phyloP scores from a whole-genome alignment of 805 yeast species.

The Kregervanrija pseudodelftensis region DNA sequence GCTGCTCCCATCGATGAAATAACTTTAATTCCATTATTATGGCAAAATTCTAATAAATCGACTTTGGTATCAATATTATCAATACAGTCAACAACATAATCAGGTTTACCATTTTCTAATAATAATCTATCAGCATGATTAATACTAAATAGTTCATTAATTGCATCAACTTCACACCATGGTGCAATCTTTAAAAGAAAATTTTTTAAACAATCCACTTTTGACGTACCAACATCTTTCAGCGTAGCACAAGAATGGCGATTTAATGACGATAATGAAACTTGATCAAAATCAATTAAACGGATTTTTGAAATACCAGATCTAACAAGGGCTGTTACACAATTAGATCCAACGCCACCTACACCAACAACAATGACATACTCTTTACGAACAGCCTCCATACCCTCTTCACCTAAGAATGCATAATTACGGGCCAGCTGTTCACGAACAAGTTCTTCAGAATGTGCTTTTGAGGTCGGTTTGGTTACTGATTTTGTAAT shows the following conservation, averaged over 20 bases:
- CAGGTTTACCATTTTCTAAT: slow-evolving; percentile 46
- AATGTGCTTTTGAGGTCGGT: slow-evolving; percentile 21
- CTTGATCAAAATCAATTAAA: slow-evolving; percentile 93
- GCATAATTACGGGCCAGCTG: slow-evolving; percentile 93
- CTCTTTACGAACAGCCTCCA: slow-evolving; percentile 62
- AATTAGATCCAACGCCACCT: slow-evolving; percentile 99
- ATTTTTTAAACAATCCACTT: slow-evolving; percentile 71
- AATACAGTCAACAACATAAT: slow-evolving; percentile 87
- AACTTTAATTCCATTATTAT: slow-evolving; percentile 53
- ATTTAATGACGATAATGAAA: slow-evolving; percentile 82
- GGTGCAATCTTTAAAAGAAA: slow-evolving; percentile 77
- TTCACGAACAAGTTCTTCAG: slow-evolving; percentile 75
- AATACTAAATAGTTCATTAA: slow-evolving; percentile 70
- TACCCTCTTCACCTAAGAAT: slow-evolving; percentile 81
- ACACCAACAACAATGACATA: slow-evolving; percentile 81
- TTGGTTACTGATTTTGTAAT: too few species aligned
- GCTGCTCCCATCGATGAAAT: slow-evolving; percentile 97
- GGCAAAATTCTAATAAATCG: slow-evolving; percentile 72
- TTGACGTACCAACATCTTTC: slow-evolving; percentile 86
- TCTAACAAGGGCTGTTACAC: slow-evolving; percentile 80
- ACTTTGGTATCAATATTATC: slow-evolving; percentile 97
- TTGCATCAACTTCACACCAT: slow-evolving; percentile 81
- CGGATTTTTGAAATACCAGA: slow-evolving; percentile 79
- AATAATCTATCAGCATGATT: slow-evolving; percentile 58
- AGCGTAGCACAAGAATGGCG: slow-evolving; percentile 93